Evolutionary conservation across 352 stramenopile genomes (phyloP).

Genomic region (Globisporangium mamillatum): DNA sequence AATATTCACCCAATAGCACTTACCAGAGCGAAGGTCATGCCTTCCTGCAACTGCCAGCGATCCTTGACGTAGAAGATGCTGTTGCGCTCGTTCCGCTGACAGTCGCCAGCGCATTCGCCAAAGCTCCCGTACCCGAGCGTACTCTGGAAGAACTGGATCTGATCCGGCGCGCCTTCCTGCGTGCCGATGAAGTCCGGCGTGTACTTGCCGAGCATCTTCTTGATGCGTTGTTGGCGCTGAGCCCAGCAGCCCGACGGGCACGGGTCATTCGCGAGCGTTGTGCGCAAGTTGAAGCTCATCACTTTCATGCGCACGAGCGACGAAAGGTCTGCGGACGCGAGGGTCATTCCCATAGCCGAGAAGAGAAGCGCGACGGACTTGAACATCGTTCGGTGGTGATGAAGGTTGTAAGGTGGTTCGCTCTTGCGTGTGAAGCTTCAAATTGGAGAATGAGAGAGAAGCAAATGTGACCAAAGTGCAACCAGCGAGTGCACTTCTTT

Average conservation of each 20-base stretch:
- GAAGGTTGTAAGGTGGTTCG: too few relatives aligned
- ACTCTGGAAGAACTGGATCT: constrained; percentile 49
- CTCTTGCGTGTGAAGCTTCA: background rate
- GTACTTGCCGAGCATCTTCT: constrained; percentile 42
- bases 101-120: constrained; percentile 60
- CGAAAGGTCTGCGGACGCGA: background rate
- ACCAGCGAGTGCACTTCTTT: background rate
- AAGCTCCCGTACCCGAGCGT: constrained; percentile 39
- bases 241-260: constrained; percentile 67
- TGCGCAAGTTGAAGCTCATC: constrained; percentile 77
- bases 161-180: constrained; percentile 55
- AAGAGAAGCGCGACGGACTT: background rate
- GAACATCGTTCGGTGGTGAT: background rate
- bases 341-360: background rate
- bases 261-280: constrained; percentile 54
- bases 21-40: constrained; percentile 60
- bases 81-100: constrained; percentile 57
- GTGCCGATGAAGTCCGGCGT: constrained; percentile 62
- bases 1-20: background rate
- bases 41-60: constrained; percentile 39
- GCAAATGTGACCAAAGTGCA: background rate
- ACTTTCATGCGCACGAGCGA: constrained; percentile 30
- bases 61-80: constrained; percentile 61
- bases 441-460: constrained; percentile 1
- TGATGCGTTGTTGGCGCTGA: constrained; percentile 38